Base-by-base conservation (phyloP, 1,139 yeast species). In the Lodderomyces margitis region DNA sequence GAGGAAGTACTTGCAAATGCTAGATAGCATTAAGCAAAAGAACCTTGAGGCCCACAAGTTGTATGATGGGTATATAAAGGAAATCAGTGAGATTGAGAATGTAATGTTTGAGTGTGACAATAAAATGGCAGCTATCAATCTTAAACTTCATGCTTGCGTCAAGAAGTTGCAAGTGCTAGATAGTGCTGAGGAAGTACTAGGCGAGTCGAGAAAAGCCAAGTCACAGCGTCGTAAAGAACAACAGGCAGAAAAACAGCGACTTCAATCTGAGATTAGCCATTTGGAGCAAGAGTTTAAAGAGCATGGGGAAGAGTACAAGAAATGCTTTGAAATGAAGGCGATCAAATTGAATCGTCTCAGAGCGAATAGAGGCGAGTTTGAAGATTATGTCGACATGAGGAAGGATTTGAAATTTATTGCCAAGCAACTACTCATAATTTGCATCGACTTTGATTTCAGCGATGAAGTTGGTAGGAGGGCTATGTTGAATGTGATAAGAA, bases 401-500 rank as follows among this genome's bases (percentile, higher is more conserved):
- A 68, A 68, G 24, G 92, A 85, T 44, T 59, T 82, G 30, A 91
- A 87, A 51, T 91, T 83, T 54, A 79, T 89, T 37, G 75, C 88
- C 37, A 80, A 81, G 46, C 96, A 92, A 58, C 59, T 94, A 25
- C 61, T 92, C 32, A 63, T 70, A 7, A 77, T 88, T 31, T 83
- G 92, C 0, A 75, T 75, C 35, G 79, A 79, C 31, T 86, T 83
- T 56, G 98, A 92, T 58, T 88, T 80, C 55, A 84, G 91, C 50
- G 98, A 92, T 64, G 97, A 91, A 59, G 78, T 87, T 39, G 97
- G 98, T 5, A 78, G 98, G 56, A 75, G 96, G 57, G 80, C 82
- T 38, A 83, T 88, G 81, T 64, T 88, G 36, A 84, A 81, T 41
- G 76, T 85, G 4, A 73, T 89, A 14, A 78, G 96, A 62, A 69